These are phyloP conservation scores for Phytophthora cajani DNA, from an alignment of 352 stramenopile species.

Conservation along the genomic window DNA sequence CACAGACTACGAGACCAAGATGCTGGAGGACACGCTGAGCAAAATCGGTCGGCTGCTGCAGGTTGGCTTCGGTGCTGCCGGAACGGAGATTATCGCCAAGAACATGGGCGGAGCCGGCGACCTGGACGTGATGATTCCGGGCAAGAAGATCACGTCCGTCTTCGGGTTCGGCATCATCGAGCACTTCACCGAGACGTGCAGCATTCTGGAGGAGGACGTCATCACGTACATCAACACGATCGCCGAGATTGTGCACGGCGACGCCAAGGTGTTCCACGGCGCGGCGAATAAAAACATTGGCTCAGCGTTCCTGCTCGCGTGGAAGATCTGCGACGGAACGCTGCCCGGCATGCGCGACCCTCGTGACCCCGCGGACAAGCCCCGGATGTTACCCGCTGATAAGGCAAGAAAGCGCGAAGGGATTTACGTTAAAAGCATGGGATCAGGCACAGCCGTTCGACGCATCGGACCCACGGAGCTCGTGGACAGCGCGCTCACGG, in stretches of 20 bases:
- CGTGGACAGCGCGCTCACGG: constrained; percentile 95
- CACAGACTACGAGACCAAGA: constrained; percentile 94
- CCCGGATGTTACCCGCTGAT: constrained; percentile 68
- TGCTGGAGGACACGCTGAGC: constrained; percentile 95
- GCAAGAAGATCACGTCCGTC: constrained; percentile 96
- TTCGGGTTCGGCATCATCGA: constrained; percentile 97
- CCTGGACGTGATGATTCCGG: constrained; percentile 97
- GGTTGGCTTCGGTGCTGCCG: constrained; percentile 97
- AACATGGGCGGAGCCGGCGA: constrained; percentile 94
- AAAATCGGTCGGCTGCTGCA: constrained; percentile 95
- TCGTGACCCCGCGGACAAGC: constrained; percentile 75
- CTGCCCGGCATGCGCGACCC: constrained; percentile 87
- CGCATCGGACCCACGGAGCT: constrained; percentile 78
- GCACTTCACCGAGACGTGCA: constrained; percentile 95
- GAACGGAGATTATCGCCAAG: constrained; percentile 97
- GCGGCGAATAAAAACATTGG: constrained; percentile 98
- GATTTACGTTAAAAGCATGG: constrained; percentile 73
- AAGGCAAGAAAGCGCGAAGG: constrained; percentile 67
- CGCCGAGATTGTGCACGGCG: constrained; percentile 95
- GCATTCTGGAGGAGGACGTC: constrained; percentile 93
- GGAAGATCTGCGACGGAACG: constrained; percentile 94
- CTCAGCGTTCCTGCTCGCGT: constrained; percentile 94
- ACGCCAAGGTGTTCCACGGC: constrained; percentile 93
- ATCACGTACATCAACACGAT: constrained; percentile 99
- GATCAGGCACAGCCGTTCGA: constrained; percentile 46